Base-by-base conservation (phyloP, 2,329 filamentous ascomycete species). In the Rutstroemia sp. region DNA sequence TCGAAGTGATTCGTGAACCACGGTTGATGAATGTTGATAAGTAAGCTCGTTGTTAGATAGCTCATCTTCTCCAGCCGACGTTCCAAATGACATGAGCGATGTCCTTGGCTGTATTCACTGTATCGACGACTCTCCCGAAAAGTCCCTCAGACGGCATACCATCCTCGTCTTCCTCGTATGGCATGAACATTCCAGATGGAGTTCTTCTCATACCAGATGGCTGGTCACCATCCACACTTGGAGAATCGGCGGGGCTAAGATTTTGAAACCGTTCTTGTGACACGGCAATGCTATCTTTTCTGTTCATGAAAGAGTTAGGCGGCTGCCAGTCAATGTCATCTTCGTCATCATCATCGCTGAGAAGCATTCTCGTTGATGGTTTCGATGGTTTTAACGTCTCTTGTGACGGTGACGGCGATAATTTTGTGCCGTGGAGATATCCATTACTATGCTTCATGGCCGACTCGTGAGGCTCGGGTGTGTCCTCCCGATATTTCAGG, bases 101-200 rank as follows among this genome's bases (percentile, higher is more conserved):
- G 66, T 87, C 84, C 65, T 83, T 81, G 63, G 83, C 84, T 51
- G 84, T 87, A 72, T 87, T 87, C 71, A 87, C 72, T 54, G 71
- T 71, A 38, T 70, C 68, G 36, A 70, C 65, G 27, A 70, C 68
- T 51, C 66, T 68, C 10, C 68, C 68, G 57, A 70, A 70, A 4
- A 69, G 62, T 10, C 81, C 65, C 88, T 92, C 66, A 75, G 81
- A 59, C 78, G 75, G 71, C 44, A 78, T 68, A 71, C 81, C 78
- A 52, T 79, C 75, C 61, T 90, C 88, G 58, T 83, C 83, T 64
- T 91, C 87, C 64, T 91, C 88, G 64, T 86, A 87, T 7, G 90
- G 89, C 87, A 95, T 92, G 65, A 95, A 87, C 89, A 95, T 95
- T 63, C 90, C 91, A 40, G 89, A 94, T 51, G 84, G 78, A 19